These are phyloP conservation scores for Ustilago vetiveriae DNA, from an alignment of 1,284 basidiomycete genomes.

Conservation along the genomic window DNA sequence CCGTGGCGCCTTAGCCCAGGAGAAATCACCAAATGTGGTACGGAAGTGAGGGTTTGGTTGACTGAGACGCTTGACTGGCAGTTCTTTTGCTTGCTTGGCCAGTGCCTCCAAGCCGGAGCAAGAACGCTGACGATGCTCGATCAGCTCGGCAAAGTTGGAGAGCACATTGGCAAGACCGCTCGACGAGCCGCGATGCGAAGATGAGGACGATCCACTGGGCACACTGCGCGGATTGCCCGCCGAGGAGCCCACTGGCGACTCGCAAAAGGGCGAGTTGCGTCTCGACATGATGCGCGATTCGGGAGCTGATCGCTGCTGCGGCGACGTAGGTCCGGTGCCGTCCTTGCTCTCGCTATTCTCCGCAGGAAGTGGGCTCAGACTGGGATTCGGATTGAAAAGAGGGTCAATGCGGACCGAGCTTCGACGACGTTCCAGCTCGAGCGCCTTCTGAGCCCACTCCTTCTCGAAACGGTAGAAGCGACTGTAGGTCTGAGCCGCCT, in stretches of 20 bases:
- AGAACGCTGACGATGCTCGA: conserved; percentile 46
- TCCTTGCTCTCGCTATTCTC: conserved; percentile 8
- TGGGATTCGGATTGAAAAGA: conserved; percentile 23
- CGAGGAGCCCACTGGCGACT: conserved; percentile 1
- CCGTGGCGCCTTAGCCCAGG: conserved; percentile 14
- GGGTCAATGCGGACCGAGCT: conserved; percentile 42
- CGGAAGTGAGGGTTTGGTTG: conserved; percentile 44
- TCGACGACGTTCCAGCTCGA: conserved; percentile 44
- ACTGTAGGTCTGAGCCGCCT: conserved; percentile 32
- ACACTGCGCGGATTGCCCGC: conserved; percentile 16
- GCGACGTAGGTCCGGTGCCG: conserved; percentile 8
- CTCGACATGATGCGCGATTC: conserved; percentile 38
- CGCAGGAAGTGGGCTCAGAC: conserved; percentile 11
- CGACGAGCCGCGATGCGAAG: conserved; percentile 31
- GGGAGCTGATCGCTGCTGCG: conserved; percentile 34
- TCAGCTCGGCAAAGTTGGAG: conserved; percentile 45
- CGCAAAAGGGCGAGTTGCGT: conserved; percentile 30
- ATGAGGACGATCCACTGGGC: conserved; percentile 23
- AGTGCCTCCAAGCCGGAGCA: conserved; percentile 44
- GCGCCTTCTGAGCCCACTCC: conserved; percentile 45
- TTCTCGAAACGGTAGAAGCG: conserved; percentile 49
- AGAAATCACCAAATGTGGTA: conserved; percentile 38
- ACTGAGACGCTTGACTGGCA: conserved; percentile 44
- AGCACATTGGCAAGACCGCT: conserved; percentile 32
- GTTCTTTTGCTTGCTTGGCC: conserved; percentile 35